Evolutionary conservation across 331 rosid species (phyloP).

Genomic region (Malus hybrid): DNA sequence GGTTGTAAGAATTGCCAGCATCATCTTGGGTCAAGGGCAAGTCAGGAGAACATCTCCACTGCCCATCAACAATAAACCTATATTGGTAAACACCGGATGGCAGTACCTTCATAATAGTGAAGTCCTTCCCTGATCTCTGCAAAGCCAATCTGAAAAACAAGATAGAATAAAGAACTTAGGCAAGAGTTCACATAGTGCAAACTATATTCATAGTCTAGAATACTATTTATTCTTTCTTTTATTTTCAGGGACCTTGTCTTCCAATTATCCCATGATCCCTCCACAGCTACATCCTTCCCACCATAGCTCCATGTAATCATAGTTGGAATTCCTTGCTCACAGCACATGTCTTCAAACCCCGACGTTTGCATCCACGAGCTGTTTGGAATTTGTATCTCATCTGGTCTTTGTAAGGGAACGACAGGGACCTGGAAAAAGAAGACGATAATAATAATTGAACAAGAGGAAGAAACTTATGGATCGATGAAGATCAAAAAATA

Average conservation of each 20-base stretch:
- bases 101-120: constrained; percentile 79
- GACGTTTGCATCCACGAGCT: constrained; percentile 62
- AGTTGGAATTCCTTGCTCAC: constrained; percentile 76
- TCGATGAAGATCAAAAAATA: not conserved
- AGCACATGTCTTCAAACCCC: constrained; percentile 57
- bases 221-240: not conserved
- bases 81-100: constrained; percentile 95
- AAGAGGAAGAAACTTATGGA: not conserved
- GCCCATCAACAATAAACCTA: constrained; percentile 88
- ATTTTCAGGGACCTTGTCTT: constrained; percentile 51
- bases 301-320: constrained; percentile 90
- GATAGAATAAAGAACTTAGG: not conserved
- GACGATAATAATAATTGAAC: not conserved
- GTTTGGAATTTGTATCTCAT: constrained; percentile 56
- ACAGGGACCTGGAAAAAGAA: constrained; percentile 59
- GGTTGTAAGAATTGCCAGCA: constrained; percentile 65
- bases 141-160: constrained; percentile 55
- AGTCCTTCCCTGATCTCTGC: constrained; percentile 97
- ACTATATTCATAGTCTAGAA: constrained; percentile 5
- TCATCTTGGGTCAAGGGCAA: constrained; percentile 76
- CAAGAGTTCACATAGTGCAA: not conserved
- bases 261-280: constrained; percentile 99
- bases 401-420: constrained; percentile 77
- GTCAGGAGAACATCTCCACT: constrained; percentile 74
- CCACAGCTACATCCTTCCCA: constrained; percentile 82